These are phyloP conservation scores for Silene noctiflora DNA, from an alignment of 179 eudicot genomes.

Conservation along the genomic window DNA sequence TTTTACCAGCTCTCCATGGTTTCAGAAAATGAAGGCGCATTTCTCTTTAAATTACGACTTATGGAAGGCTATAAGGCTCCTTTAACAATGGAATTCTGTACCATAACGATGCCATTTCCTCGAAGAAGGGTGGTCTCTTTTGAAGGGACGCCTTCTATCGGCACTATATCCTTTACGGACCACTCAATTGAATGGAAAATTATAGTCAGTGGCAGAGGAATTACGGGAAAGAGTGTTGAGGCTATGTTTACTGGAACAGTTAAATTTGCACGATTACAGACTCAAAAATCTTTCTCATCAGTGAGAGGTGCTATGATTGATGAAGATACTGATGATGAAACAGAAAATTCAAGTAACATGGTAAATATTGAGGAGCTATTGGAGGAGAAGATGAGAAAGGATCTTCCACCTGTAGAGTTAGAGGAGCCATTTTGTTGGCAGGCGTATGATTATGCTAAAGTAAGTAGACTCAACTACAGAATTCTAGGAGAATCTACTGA, in stretches of 20 bases:
- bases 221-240: conserved; percentile 85
- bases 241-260: conserved; percentile 94
- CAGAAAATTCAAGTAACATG: conserved; percentile 53
- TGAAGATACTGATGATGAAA: conserved; percentile 82
- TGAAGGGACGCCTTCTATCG: conserved; percentile 87
- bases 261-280: conserved; percentile 74
- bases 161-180: conserved; percentile 71
- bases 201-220: conserved; percentile 66
- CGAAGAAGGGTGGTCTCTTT: conserved; percentile 74
- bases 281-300: conserved; percentile 46
- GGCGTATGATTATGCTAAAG: conserved; percentile 93
- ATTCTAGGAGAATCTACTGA: conserved; percentile 11
- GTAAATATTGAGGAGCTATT: conserved; percentile 75
- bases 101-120: conserved; percentile 95
- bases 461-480: conserved; percentile 27
- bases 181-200: conserved; percentile 93
- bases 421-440: conserved; percentile 99
- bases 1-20: conserved; percentile 98
- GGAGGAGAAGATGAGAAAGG: conserved; percentile 77
- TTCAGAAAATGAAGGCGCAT: conserved; percentile 98
- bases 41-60: conserved; percentile 71
- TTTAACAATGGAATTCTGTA: conserved; percentile 80
- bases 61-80: conserved; percentile 93
- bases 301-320: conserved; percentile 40
- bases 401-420: conserved; percentile 78